Evolutionary conservation across 768 basidiomycete genomes (phyloP), one percentile per base, ranked within the genome.

Genomic region (Tylopilus intermedius): DNA sequence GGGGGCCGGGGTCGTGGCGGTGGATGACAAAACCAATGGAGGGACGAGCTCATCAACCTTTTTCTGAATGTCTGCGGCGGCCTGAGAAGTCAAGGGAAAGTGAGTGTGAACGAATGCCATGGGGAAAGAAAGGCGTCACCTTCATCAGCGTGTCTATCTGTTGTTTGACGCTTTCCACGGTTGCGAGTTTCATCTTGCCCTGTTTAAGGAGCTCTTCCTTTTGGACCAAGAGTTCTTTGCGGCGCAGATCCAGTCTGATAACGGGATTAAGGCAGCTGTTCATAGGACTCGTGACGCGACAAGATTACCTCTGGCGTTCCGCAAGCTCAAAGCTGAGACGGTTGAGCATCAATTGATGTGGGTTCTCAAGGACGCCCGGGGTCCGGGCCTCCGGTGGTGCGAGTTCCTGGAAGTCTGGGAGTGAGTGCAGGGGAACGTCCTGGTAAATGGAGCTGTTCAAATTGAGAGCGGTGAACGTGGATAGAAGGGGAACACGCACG

Each of bases 321-420:
- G 80, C 80, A 32, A 93, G 82, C 69, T 94, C 92, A 59, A 94
- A 93, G 66, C 82, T 85, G 41, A 94, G 75, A 48, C 90, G 83
- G 63, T 84, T 91, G 56, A 94, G 79, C 88, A 93, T 91, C 37
- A 93, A 78, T 58, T 90, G 84, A 69, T 93, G 92, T 37, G 84
- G 78, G 62, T 89, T 80, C 14, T 78, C 72, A 41, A 87, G 71
- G 18, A 81, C 81, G 11, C 79, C 83, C 15, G 76, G 73, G 46
- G 81, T 78, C 22, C 80, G 79, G 13, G 81, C 80, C 60, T 82
- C 87, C 55, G 74, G 76, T 7, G 85, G 91, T 0, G 91, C 92
- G 21, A 85, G 76, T 29, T 70, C 65, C 57, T 76, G 65, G 60
- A 92, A 92, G 54, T 91, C 84, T 24, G 85, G 79, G 11, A 88